phyloP scores from a whole-genome alignment of 2,329 filamentous ascomycete species.

The Cytospora paraplurivora region DNA sequence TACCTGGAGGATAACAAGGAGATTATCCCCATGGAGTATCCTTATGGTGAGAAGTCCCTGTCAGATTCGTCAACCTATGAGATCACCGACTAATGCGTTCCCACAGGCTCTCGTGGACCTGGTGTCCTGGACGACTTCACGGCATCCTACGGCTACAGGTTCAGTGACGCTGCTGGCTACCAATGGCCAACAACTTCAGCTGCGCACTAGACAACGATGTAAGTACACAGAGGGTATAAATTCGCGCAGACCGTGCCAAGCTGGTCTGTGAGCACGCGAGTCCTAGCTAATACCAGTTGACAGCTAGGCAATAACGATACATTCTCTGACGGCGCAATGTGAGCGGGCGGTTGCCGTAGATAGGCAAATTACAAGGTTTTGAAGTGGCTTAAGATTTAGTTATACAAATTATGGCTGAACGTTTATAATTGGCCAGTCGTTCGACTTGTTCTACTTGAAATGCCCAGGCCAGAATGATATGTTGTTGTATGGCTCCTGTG shows the following conservation, averaged over 20 bases:
- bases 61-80: slow-evolving; percentile 11
- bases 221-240: slow-evolving; percentile 44
- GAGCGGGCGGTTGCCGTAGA: slow-evolving; percentile 16
- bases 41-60: slow-evolving; percentile 73
- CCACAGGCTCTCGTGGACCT: slow-evolving; percentile 86
- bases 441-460: not conserved
- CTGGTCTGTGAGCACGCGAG: not conserved
- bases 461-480: not conserved
- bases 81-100: slow-evolving; percentile 32
- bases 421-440: slow-evolving; percentile 7
- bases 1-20: slow-evolving; percentile 99
- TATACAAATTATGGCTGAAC: slow-evolving; percentile 15
- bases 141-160: slow-evolving; percentile 97
- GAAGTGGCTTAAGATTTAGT: slow-evolving; percentile 11
- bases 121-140: slow-evolving; percentile 98
- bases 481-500: not conserved
- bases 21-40: slow-evolving; percentile 99
- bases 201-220: slow-evolving; percentile 70
- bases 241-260: slow-evolving; percentile 12
- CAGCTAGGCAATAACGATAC: slow-evolving; percentile 23
- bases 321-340: slow-evolving; percentile 2
- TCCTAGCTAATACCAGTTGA: slow-evolving; percentile 10
- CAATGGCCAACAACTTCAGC: slow-evolving; percentile 86
- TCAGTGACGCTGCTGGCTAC: slow-evolving; percentile 93
- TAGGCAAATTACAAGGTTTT: slow-evolving; percentile 12